Conservation (phyloP, 2,329 filamentous ascomycete species). For the Beauveria sp. region DNA sequence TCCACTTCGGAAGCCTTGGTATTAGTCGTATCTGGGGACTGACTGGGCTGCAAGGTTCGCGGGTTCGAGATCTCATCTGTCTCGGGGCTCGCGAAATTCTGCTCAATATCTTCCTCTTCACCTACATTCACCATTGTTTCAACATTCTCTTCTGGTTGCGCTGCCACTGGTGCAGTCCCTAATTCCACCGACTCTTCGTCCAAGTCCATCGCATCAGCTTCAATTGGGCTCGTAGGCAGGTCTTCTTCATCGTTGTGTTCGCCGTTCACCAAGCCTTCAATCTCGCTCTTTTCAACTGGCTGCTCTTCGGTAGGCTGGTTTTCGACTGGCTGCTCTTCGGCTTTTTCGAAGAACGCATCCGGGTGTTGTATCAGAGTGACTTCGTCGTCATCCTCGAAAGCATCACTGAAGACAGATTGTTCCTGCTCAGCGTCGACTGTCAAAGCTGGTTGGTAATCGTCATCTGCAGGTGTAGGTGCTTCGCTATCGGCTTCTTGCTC, state of each 20-base stretch:
- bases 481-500: conserved; percentile 30
- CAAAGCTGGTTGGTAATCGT: conserved; percentile 2
- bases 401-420: not conserved
- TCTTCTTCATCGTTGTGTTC: not conserved
- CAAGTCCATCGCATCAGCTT: conserved; percentile 32
- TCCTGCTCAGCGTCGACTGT: conserved; percentile 25
- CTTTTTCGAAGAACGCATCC: conserved; percentile 14
- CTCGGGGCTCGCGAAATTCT: conserved; percentile 31
- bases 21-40: conserved; percentile 41
- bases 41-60: conserved; percentile 36
- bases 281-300: conserved; percentile 12
- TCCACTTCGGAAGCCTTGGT: conserved; percentile 39
- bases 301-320: conserved; percentile 8
- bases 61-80: conserved; percentile 36
- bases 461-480: not conserved
- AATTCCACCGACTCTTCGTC: conserved; percentile 20
- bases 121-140: conserved; percentile 16
- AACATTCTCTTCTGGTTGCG: conserved; percentile 10
- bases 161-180: not conserved
- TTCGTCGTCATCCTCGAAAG: conserved; percentile 25
- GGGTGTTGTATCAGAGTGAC: conserved; percentile 26
- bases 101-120: conserved; percentile 16
- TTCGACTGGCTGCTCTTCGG: conserved; percentile 11
- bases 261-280: not conserved
- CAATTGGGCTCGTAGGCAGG: conserved; percentile 13